Base-by-base conservation (phyloP, 257 asterid genomes). In the Sherardia arvensis region DNA sequence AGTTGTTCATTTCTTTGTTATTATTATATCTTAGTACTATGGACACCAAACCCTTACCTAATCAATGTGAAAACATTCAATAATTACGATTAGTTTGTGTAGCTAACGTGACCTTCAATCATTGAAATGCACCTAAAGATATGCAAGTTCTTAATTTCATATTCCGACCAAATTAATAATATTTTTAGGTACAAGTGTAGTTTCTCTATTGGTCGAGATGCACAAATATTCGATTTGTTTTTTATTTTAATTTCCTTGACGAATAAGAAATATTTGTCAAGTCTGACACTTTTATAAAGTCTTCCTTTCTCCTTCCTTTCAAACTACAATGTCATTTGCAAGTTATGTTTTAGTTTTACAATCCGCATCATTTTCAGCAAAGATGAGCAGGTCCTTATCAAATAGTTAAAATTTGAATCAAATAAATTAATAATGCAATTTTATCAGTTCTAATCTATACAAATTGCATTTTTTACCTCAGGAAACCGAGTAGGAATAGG, bases 21-120 rank as follows among this genome's bases (percentile, higher is more conserved):
- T 40, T 40, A 8, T 40, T 40, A 8, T 9, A 3, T 40, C 11
- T 40, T 40, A 32, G 4, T 59, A 34, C 18, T 32, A 57, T 26
- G 32, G 5, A 18, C 40, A 43, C 43, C 59, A 47, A 63, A 47
- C 67, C 6, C 34, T 28, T 17, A 63, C 67, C 67, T 27, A 47
- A 47, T 47, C 48, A 17, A 12, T 25, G 36, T 11, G 26, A 62
- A 23, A 40, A 23, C n/a, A 53, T 6, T n/a, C 59, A 71, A 65
- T 60, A 40, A 59, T 66, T 27, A 30, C 62, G 3, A 17, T 43
- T 29, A 11, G 62, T n/a, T 11, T 28, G 27, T 59, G 11, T 53
- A 60, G 67, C 69, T 74, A 81, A 83, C 85, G 81, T 81, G 87
- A 78, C 76, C 22, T 43, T 81, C 83, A 81, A 83, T 83, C 90